These are phyloP conservation scores for Penicillium tannophilum DNA, from an alignment of 495 filamentous ascomycete genomes.

Conservation along the genomic window DNA sequence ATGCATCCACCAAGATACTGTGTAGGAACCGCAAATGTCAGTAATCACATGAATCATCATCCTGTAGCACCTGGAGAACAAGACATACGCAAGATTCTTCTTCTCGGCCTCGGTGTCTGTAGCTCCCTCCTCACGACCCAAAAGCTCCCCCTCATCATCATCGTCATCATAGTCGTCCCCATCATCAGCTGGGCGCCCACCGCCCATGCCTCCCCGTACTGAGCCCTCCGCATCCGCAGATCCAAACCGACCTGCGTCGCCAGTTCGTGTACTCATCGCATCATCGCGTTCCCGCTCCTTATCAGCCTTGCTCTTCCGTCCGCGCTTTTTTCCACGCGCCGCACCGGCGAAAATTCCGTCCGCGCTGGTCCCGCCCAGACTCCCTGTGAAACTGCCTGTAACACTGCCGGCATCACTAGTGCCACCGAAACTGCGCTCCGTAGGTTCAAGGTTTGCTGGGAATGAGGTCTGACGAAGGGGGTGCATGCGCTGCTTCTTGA, in stretches of 20 bases:
- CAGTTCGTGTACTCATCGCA: slow-evolving; percentile 51
- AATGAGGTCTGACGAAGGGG: slow-evolving; percentile 90
- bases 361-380: slow-evolving; percentile 56
- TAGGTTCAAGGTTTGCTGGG: slow-evolving; percentile 56
- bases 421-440: slow-evolving; percentile 65
- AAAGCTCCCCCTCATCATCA: slow-evolving; percentile 63
- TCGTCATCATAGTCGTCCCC: slow-evolving; percentile 68
- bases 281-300: slow-evolving; percentile 52
- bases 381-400: slow-evolving; percentile 61
- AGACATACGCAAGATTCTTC: slow-evolving; percentile 64
- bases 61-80: neutral
- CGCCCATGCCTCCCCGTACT: slow-evolving; percentile 46
- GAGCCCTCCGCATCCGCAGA: slow-evolving; percentile 46
- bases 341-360: slow-evolving; percentile 40
- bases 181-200: slow-evolving; percentile 52
- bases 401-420: slow-evolving; percentile 69
- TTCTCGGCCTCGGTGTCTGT: slow-evolving; percentile 68
- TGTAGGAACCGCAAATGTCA: slow-evolving; percentile 16
- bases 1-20: slow-evolving; percentile 68
- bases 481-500: slow-evolving; percentile 54
- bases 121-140: slow-evolving; percentile 62
- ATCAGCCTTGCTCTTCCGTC: slow-evolving; percentile 64
- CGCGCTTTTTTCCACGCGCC: slow-evolving; percentile 58
- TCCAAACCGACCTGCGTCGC: slow-evolving; percentile 47
- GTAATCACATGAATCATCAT: slow-evolving; percentile 4